phyloP scores from a whole-genome alignment of 1,284 basidiomycete species.

The Apiotrichum brassicae region DNA sequence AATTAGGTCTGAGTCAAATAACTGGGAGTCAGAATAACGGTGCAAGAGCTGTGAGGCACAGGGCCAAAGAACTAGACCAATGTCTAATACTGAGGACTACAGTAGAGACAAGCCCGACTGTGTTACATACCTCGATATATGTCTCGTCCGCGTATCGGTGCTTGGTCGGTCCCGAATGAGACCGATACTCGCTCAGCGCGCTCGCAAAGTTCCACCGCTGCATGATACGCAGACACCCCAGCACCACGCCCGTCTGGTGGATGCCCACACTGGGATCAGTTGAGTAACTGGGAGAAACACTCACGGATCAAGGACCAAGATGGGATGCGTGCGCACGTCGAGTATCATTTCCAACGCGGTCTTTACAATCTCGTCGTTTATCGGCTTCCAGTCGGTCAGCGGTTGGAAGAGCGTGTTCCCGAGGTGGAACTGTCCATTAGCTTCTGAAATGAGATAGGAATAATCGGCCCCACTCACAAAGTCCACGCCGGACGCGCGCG shows the following conservation, averaged over 20 bases:
- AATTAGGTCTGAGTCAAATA: constrained; percentile 43
- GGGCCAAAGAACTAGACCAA: no score
- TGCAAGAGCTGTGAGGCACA: no score
- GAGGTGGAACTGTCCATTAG: no score
- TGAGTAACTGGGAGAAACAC: constrained; percentile 4
- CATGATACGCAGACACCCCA: constrained; percentile 39
- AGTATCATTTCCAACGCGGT: constrained; percentile 40
- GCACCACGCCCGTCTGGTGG: constrained; percentile 43
- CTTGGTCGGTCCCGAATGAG: constrained; percentile 41
- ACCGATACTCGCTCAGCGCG: constrained; percentile 41
- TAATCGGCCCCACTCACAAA: constrained; percentile 27
- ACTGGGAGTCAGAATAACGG: constrained; percentile 13
- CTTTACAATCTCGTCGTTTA: constrained; percentile 43
- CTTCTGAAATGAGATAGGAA: constrained; percentile 15
- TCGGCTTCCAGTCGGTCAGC: constrained; percentile 39
- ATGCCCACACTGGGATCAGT: constrained; percentile 34
- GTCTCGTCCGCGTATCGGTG: constrained; percentile 45
- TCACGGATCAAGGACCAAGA: constrained; percentile 44
- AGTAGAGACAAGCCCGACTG: no score
- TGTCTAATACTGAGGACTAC: no score
- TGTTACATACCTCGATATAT: constrained; percentile 41
- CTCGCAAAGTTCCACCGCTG: constrained; percentile 47
- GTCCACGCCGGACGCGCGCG: constrained; percentile 22
- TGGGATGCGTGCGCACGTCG: constrained; percentile 33
- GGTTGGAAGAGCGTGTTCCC: constrained; percentile 39